Evolutionary conservation across 305 asterid species (phyloP).

Genomic region (Fraxinus baroniana): DNA sequence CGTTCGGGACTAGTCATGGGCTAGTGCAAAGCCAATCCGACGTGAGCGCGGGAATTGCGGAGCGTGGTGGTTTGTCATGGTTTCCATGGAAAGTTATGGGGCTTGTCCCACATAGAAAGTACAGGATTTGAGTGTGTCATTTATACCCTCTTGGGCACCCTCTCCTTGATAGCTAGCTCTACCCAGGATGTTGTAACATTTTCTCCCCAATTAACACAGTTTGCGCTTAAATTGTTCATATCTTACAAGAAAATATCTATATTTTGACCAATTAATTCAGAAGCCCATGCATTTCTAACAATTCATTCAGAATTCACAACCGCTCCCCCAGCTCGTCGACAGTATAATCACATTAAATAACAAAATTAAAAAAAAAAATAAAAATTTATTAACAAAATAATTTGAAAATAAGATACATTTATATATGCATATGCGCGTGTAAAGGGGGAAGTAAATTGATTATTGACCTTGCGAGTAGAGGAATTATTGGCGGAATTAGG

Average conservation of each 20-base stretch:
- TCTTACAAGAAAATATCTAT: neutral
- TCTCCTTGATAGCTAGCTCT: too few relatives aligned
- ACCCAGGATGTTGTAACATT: too few relatives aligned
- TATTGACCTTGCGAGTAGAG: conserved; percentile 78
- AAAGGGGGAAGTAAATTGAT: neutral
- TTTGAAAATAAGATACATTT: neutral
- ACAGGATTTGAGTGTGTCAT: too few relatives aligned
- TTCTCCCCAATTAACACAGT: neutral
- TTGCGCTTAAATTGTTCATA: neutral
- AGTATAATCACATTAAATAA: neutral
- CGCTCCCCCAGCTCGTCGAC: neutral
- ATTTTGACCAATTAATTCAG: conserved; percentile 15
- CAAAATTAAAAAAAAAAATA: neutral
- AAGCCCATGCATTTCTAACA: neutral
- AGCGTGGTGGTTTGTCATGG: too few relatives aligned
- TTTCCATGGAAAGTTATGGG: too few relatives aligned
- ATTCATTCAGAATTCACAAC: neutral
- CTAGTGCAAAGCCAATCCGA: too few relatives aligned
- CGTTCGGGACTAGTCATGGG: too few relatives aligned
- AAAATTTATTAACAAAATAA: neutral
- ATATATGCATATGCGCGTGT: neutral
- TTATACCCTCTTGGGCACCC: too few relatives aligned
- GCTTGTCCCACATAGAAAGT: too few relatives aligned
- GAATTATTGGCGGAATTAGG: conserved; percentile 81
- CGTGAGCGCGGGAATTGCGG: too few relatives aligned